Conservation (phyloP, 2,329 filamentous ascomycete species). For the Diatrype stigma region DNA sequence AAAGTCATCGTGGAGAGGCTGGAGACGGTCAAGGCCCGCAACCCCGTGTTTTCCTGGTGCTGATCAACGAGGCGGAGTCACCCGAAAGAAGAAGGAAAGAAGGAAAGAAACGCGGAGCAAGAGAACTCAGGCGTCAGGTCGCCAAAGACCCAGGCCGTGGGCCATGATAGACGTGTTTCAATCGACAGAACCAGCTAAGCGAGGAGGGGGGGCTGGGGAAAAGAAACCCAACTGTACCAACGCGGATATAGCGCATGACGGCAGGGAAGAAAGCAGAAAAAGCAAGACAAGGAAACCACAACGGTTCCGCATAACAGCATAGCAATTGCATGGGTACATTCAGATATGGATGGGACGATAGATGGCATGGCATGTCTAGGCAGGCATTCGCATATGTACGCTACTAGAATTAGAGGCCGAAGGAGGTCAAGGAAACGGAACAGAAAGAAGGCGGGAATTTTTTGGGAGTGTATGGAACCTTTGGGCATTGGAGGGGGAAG, state of each 20-base stretch:
- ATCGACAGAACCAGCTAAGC: background rate
- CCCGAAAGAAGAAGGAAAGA: background rate
- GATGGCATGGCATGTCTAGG: background rate
- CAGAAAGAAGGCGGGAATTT: background rate
- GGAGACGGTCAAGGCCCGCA: constrained; percentile 91
- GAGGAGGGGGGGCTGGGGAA: background rate
- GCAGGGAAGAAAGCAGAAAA: too few relatives aligned
- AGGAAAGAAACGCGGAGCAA: background rate
- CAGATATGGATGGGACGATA: background rate
- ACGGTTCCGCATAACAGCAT: background rate
- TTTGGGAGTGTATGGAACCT: background rate
- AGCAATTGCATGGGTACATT: background rate
- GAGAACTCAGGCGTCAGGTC: background rate
- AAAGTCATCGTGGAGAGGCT: constrained; percentile 96
- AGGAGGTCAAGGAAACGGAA: background rate
- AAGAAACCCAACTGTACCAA: background rate
- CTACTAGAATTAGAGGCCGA: background rate
- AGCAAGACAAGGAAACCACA: background rate
- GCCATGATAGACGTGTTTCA: background rate
- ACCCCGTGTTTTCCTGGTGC: constrained; percentile 98
- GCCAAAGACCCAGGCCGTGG: background rate
- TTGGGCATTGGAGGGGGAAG: background rate
- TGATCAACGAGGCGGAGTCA: constrained; percentile 42
- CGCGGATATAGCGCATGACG: background rate
- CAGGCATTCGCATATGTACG: background rate